phyloP scores from a whole-genome alignment of 1,284 basidiomycete species.

The Microbotryomycetes sp. region DNA sequence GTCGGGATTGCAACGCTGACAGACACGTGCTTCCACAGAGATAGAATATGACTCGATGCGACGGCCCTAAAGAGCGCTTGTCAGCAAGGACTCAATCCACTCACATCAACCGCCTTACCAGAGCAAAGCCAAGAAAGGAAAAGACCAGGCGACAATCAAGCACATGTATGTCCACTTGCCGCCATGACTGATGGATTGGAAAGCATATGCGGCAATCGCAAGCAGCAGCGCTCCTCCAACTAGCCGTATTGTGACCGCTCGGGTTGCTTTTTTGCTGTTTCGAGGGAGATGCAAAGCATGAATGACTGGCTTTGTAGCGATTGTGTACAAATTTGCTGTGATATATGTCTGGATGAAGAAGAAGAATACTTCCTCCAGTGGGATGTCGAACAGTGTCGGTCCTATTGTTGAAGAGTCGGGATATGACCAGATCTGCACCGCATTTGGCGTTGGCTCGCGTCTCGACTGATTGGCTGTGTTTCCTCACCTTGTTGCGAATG shows the following conservation, averaged over 20 bases:
- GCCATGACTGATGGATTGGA: constrained; percentile 18
- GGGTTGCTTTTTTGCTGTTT: neutral
- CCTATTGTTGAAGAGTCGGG: constrained; percentile 30
- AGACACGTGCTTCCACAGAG: constrained; percentile 12
- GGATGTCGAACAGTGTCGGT: constrained; percentile 33
- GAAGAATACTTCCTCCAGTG: constrained; percentile 39
- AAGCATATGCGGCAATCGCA: constrained; percentile 17
- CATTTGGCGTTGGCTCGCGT: neutral
- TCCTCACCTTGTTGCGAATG: constrained; percentile 24
- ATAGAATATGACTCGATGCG: constrained; percentile 25
- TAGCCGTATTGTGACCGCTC: neutral
- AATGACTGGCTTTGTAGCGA: constrained; percentile 33
- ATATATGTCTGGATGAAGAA: constrained; percentile 39
- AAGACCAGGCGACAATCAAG: constrained; percentile 35
- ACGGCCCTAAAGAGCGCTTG: constrained; percentile 11
- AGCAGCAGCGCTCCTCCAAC: constrained; percentile 11
- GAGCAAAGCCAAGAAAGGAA: constrained; percentile 33
- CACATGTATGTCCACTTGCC: constrained; percentile 32
- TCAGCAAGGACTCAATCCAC: neutral
- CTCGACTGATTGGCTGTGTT: neutral
- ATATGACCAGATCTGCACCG: constrained; percentile 35
- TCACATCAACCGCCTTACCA: constrained; percentile 18
- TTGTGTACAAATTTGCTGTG: constrained; percentile 34
- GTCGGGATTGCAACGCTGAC: constrained; percentile 34
- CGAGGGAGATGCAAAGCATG: constrained; percentile 27